Conservation (phyloP, 768 basidiomycete species). For the Pleurotus giganteus region DNA sequence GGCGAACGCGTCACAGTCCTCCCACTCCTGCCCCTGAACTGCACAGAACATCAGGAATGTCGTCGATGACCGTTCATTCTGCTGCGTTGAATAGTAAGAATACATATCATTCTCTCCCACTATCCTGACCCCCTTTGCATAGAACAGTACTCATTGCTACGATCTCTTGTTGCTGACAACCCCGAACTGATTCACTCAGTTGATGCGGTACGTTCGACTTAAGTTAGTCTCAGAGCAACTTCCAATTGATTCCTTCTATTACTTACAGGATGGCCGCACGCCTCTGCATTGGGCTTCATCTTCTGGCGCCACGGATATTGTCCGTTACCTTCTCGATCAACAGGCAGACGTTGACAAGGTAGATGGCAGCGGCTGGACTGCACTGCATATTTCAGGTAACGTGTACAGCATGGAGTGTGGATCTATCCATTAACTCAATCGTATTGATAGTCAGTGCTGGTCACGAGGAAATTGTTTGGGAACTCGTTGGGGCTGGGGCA, state of each 20-base stretch:
- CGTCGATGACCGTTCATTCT: constrained; percentile 50
- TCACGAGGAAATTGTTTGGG: constrained; percentile 68
- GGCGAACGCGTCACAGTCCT: constrained; percentile 12
- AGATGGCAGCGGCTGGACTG: constrained; percentile 73
- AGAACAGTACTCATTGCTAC: constrained; percentile 76
- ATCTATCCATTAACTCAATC: constrained; percentile 15
- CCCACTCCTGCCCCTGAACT: background rate
- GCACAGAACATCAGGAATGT: constrained; percentile 27
- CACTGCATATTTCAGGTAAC: constrained; percentile 76
- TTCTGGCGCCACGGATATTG: constrained; percentile 67
- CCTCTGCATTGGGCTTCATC: constrained; percentile 87
- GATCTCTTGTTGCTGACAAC: constrained; percentile 61
- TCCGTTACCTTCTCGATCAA: constrained; percentile 65
- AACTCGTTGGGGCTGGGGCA: constrained; percentile 80
- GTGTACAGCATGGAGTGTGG: background rate
- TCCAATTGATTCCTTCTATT: background rate
- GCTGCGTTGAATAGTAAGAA: constrained; percentile 68
- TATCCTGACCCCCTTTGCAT: constrained; percentile 7
- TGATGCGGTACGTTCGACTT: constrained; percentile 49
- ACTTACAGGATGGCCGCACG: constrained; percentile 67
- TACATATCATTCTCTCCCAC: constrained; percentile 6
- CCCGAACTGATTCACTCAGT: constrained; percentile 56
- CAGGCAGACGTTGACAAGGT: constrained; percentile 64
- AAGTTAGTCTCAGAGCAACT: background rate
- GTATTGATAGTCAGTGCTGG: constrained; percentile 71